Evolutionary conservation across 1,284 basidiomycete species (phyloP), one percentile per base, ranked within the genome.

Genomic region (Macrocystidia cucumis): DNA sequence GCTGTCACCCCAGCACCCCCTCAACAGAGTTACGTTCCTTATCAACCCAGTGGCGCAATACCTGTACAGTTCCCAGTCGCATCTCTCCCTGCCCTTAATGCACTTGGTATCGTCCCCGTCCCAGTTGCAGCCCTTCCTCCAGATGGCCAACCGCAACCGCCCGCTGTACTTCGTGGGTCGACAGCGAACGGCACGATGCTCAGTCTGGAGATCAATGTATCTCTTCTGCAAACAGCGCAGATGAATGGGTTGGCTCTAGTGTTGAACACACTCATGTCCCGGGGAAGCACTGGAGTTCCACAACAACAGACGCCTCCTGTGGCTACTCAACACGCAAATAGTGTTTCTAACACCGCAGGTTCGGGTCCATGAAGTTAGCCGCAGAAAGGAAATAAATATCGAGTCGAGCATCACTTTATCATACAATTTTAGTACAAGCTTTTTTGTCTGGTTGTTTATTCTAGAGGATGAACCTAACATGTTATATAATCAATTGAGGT

Each of bases 191-290:
- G 82, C 9, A 69, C 70, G 17, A 74, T 78, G 65, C 56, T 86
- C 41, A 80, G 68, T 48, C 58, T 87, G 39, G 84, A 87, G 44
- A 81, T 87, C 49, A 85, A 86, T 42, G 72, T 85, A 16, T 75
- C 74, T 9, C 55, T 78, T 9, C 59, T 87, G 37, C 78, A 84
- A 50, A 63, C 72, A 9, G 60, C 70, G 11, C 83, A 87, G 49
- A 79, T 83, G 74, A 81, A 68, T 46, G 81, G 82, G 8, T 48
- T 86, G 42, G 79, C 79, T 17, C 57, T 80, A 41, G 60, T 87
- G 6, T 56, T 87, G 40, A 84, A 82, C 52, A 75, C 77, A 4
- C 54, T 86, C 42, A 76, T 78, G 53, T 55, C 60, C 4, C 54
- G 64, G 41, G 57, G 49, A 40, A 44, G 44, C 13, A 43, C 44